phyloP scores from a whole-genome alignment of 2,329 filamentous ascomycete genomes.

The Rutstroemia sp. region DNA sequence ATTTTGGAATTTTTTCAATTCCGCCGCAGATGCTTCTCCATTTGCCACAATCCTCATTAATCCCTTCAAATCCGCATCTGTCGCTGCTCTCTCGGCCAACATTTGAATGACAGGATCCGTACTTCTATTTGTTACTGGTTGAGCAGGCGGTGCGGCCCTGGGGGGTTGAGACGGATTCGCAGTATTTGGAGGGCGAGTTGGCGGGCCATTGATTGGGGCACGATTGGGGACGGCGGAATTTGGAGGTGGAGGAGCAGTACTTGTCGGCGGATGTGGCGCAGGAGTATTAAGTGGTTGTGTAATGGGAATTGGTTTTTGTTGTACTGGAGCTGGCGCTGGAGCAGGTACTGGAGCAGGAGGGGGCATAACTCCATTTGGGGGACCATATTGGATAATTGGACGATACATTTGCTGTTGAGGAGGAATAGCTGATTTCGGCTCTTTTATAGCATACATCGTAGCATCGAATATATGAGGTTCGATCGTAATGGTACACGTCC shows the following conservation, averaged over 20 bases:
- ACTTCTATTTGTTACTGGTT: constrained; percentile 28
- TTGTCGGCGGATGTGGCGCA: not conserved
- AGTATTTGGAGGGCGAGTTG: not conserved
- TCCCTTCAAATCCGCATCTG: constrained; percentile 63
- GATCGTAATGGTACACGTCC: constrained; percentile 65
- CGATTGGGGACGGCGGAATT: not conserved
- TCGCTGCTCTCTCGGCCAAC: constrained; percentile 67
- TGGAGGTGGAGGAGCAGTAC: not conserved
- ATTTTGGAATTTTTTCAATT: constrained; percentile 68
- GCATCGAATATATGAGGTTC: constrained; percentile 77
- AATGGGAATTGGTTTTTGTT: constrained; percentile 25
- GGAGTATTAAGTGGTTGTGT: constrained; percentile 15
- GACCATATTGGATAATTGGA: constrained; percentile 59
- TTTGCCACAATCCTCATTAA: constrained; percentile 79
- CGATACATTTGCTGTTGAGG: constrained; percentile 34
- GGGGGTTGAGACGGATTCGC: constrained; percentile 3
- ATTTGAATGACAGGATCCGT: constrained; percentile 77
- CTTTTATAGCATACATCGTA: constrained; percentile 64
- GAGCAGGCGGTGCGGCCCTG: constrained; percentile 6
- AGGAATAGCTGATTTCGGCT: constrained; percentile 33
- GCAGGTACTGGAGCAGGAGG: constrained; percentile 39
- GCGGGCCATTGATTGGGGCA: not conserved
- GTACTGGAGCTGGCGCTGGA: constrained; percentile 29
- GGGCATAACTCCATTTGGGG: constrained; percentile 55
- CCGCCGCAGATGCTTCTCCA: constrained; percentile 61